Evolutionary conservation across 352 stramenopile genomes (phyloP).

Genomic region (Pythium scleroteichum): DNA sequence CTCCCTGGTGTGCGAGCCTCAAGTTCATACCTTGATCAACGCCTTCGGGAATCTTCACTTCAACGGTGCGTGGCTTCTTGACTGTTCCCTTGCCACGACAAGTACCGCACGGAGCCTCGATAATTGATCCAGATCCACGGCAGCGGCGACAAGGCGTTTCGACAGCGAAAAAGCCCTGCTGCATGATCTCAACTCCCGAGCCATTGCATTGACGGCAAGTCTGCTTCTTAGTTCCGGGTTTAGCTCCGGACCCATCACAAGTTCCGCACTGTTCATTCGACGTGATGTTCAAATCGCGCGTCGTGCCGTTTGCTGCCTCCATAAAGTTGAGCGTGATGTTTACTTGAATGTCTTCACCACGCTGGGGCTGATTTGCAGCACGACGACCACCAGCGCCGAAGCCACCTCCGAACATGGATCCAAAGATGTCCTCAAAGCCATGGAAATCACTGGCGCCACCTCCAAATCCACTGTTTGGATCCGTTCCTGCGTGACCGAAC

Average conservation of each 20-base stretch:
- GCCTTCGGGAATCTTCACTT: slow-evolving; percentile 94
- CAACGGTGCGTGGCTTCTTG: slow-evolving; percentile 92
- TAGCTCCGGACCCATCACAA: slow-evolving; percentile 80
- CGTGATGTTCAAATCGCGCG: slow-evolving; percentile 86
- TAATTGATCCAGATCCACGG: slow-evolving; percentile 76
- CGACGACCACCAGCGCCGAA: slow-evolving; percentile 74
- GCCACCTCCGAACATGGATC: slow-evolving; percentile 74
- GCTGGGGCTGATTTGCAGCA: slow-evolving; percentile 71
- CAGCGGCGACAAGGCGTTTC: slow-evolving; percentile 86
- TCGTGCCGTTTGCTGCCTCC: slow-evolving; percentile 93
- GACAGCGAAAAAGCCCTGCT: slow-evolving; percentile 90
- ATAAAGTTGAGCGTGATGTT: slow-evolving; percentile 93
- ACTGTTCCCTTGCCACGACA: slow-evolving; percentile 80
- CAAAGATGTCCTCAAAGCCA: slow-evolving; percentile 90
- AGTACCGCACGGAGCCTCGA: slow-evolving; percentile 79
- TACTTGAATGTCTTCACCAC: slow-evolving; percentile 94
- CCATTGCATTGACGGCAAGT: slow-evolving; percentile 82
- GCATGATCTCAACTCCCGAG: slow-evolving; percentile 83
- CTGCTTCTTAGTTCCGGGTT: slow-evolving; percentile 80
- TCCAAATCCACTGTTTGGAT: slow-evolving; percentile 85
- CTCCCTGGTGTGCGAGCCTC: slow-evolving; percentile 91
- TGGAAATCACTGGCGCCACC: slow-evolving; percentile 58
- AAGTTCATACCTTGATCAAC: slow-evolving; percentile 97
- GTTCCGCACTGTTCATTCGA: slow-evolving; percentile 76
- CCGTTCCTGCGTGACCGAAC: slow-evolving; percentile 94